Conservation (phyloP, 2,329 filamentous ascomycete genomes). For the Colletotrichum graminicola region DNA sequence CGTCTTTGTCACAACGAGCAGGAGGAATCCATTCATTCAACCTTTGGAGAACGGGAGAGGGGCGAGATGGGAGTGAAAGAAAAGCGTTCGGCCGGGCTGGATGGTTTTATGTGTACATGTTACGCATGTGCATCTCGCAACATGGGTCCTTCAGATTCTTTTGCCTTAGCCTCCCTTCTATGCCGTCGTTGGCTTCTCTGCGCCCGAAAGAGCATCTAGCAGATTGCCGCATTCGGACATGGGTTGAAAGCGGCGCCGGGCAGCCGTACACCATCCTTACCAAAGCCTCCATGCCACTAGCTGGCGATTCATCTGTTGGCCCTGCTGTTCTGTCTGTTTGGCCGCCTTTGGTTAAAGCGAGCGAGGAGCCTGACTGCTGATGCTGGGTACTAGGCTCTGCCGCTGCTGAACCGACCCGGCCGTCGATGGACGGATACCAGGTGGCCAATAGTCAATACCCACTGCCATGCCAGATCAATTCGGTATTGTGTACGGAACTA, state of each 20-base stretch:
- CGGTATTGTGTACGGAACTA: conserved; percentile 3
- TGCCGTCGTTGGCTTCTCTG: conserved; percentile 41
- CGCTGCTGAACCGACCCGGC: neutral
- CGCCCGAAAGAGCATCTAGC: conserved; percentile 43
- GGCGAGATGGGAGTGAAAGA: conserved; percentile 37
- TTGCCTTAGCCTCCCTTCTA: conserved; percentile 32
- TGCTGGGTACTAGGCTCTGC: neutral
- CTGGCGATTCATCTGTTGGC: conserved; percentile 2
- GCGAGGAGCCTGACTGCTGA: conserved; percentile 15
- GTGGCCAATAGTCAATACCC: conserved; percentile 3
- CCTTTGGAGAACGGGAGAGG: conserved; percentile 17
- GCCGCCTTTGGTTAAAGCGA: conserved; percentile 41
- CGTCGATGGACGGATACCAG: neutral
- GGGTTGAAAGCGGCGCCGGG: conserved; percentile 39
- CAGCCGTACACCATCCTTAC: conserved; percentile 29
- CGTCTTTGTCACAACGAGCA: conserved; percentile 31
- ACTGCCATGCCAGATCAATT: conserved; percentile 12
- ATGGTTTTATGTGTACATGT: conserved; percentile 42
- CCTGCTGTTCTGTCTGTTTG: conserved; percentile 26
- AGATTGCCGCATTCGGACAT: conserved; percentile 43
- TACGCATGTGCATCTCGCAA: conserved; percentile 37
- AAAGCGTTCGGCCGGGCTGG: conserved; percentile 36
- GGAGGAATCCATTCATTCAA: conserved; percentile 31
- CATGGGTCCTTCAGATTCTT: conserved; percentile 26
- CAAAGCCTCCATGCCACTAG: conserved; percentile 8